Evolutionary conservation across 768 basidiomycete species (phyloP), one percentile per base, ranked within the genome.

Genomic region (Lyophyllum semitale): DNA sequence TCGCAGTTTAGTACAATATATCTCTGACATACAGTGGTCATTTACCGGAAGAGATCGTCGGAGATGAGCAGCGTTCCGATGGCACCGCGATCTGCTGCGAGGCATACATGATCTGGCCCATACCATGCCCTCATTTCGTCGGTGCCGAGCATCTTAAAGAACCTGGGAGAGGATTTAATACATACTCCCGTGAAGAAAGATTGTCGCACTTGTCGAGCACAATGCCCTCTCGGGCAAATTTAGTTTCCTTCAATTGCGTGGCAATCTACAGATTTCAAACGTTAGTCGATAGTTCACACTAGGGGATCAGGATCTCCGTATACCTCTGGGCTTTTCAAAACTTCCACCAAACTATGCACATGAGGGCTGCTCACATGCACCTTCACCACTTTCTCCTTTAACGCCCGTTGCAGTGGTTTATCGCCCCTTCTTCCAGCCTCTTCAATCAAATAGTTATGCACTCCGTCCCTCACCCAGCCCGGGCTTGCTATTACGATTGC

Each of bases 91-190:
- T 95, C 92, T 32, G 92, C 89, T 3, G 97, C 97, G 20, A 97
- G 80, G 47, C 81, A 77, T 52, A 99, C 97, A 70, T 99, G 97
- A 46, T 92, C 88, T 12, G 95, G 93, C 1, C 96, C 97, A 70
- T 99, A 99, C 97, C 97, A 99, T 4, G 97, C 97, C 51, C 97
- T 82, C 77, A 95, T 87, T 69, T 98, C 95, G 63, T 99, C 95
- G 1, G 81, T 82, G 0, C 89, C 93, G 26, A 98, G 83, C 94
- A 95, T 98, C 71, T 98, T 99, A 76, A 95, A 95, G 75, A 99
- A 99, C 61, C 95, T 98, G 60, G 2, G 29, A 60, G 13, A 35
- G n/a, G 41, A 12, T 23, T 60, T 27, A 62, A 30, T 15, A 8
- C 22, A 29, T 8, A 7, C 18, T 17, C 2, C 17, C 51, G 44